A percentile compares a stretch with the other conserved stretches of the same genome.
Evolutionary conservation across 331 rosid genomes (phyloP).

Genomic region (Ulmus americana): DNA sequence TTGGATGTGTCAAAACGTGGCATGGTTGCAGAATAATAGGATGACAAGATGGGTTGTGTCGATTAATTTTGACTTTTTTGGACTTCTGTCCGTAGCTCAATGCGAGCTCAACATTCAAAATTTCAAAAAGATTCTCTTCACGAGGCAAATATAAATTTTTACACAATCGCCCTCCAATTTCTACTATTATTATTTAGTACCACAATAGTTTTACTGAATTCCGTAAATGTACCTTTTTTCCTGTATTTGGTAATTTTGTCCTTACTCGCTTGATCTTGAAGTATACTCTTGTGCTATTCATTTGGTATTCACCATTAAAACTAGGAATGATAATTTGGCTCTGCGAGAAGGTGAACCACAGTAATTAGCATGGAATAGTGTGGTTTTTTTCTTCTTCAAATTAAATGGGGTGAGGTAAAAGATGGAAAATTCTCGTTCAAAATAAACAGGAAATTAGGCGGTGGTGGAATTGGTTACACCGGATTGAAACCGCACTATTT

Average conservation of each 20-base stretch:
- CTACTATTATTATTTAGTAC: not conserved
- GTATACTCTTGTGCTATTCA: too few relatives aligned
- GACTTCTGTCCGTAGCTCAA: not conserved
- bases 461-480: too few relatives aligned
- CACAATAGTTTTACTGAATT: not conserved
- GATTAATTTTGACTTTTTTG: not conserved
- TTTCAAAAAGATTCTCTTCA: constrained; percentile 40
- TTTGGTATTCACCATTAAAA: too few relatives aligned
- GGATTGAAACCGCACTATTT: too few relatives aligned
- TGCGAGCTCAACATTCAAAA: constrained; percentile 24
- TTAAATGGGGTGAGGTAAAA: too few relatives aligned
- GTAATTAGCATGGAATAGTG: too few relatives aligned
- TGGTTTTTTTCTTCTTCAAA: too few relatives aligned
- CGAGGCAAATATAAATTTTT: constrained; percentile 20
- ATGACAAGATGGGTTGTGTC: not conserved
- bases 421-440: too few relatives aligned
- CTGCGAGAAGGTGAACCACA: too few relatives aligned
- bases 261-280: not conserved
- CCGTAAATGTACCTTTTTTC: not conserved
- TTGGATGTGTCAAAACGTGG: not conserved
- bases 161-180: not conserved
- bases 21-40: not conserved
- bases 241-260: not conserved
- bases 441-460: too few relatives aligned
- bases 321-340: too few relatives aligned